Conservation (phyloP, 1,139 yeast species). For the Candida sp. region DNA sequence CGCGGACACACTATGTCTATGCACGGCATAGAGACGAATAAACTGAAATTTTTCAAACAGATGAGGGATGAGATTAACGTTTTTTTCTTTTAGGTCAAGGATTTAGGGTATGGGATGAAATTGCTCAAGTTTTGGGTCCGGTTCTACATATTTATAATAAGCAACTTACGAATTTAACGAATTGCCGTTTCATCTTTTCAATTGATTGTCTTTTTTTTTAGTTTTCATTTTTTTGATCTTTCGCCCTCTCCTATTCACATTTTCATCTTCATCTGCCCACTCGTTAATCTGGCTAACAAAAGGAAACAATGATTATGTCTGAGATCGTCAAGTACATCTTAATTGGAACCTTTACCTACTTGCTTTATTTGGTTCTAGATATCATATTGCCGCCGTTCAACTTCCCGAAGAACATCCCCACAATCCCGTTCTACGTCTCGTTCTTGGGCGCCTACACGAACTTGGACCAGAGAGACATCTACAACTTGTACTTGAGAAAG, state of each 20-base stretch:
- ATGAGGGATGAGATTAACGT: too few species aligned
- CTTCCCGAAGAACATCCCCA: slow-evolving; percentile 53
- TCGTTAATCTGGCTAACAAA: not conserved
- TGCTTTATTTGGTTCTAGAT: slow-evolving; percentile 14
- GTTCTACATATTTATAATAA: not conserved
- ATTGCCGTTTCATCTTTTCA: not conserved
- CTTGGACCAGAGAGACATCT: slow-evolving; percentile 56
- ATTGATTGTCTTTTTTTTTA: not conserved
- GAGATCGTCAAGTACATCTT: slow-evolving; percentile 8
- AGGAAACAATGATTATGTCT: not conserved
- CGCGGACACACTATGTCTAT: too few species aligned
- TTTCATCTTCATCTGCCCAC: not conserved
- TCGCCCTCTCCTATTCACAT: not conserved
- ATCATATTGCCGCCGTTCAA: slow-evolving; percentile 33
- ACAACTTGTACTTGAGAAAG: slow-evolving; percentile 39
- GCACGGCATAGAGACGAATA: too few species aligned
- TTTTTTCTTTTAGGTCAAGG: too few species aligned
- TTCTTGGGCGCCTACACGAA: slow-evolving; percentile 49
- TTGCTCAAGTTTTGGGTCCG: not conserved
- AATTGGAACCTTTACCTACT: slow-evolving; percentile 5
- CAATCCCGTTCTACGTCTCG: slow-evolving; percentile 64
- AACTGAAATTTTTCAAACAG: too few species aligned
- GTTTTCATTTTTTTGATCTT: not conserved
- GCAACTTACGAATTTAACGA: not conserved
- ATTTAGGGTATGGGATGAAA: not conserved